Base-by-base conservation (phyloP, 192 early-diverging fungal species). In the Cladochytrium replicatum region DNA sequence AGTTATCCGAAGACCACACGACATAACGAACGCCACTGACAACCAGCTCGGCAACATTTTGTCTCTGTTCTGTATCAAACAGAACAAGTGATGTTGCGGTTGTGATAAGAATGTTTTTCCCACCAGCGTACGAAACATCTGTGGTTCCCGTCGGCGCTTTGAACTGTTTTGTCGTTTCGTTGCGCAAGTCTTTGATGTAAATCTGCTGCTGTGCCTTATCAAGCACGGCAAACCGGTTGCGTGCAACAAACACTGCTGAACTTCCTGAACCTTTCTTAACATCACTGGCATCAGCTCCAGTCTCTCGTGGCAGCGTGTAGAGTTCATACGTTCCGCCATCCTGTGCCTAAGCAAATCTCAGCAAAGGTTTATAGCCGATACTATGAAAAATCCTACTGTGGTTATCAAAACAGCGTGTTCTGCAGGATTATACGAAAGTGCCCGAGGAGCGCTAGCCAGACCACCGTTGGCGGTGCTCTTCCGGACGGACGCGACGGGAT, bases 201-300 rank as follows among this genome's bases (percentile, higher is more conserved):
- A 95, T 87, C 63, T 86, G 76, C 55, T 71, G n/a, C n/a, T n/a
- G n/a, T 6, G 73, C 63, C 56, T 89, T 91, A 60, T 96, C 91
- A 31, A 97, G 68, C 4, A 97, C 93, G 11, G 93, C 96, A 76
- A 94, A 96, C 19, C 96, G 82, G 58, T 99, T 99, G 54, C 96
- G 87, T 19, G 89, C 90, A 44, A 93, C 88, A 72, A 89, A 99
- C 41, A 96, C 76, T 6, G 91, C 90, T 9, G 88, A 74, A 17
- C 78, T 67, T 0, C 90, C 93, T 1, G 67, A 46, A 5, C 91
- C 95, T 46, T 85, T 81, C 54, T 86, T 89, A 22, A 75, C 71
- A 34, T 93, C 75, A 0, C 58, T 61, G 3, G 67, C 46, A 51
- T 87, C 84, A 22, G 84, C 85, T n/a, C n/a, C n/a, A n/a, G n/a